Base-by-base conservation (phyloP, 176 grass and related monocot species). In the Phragmites australis region DNA sequence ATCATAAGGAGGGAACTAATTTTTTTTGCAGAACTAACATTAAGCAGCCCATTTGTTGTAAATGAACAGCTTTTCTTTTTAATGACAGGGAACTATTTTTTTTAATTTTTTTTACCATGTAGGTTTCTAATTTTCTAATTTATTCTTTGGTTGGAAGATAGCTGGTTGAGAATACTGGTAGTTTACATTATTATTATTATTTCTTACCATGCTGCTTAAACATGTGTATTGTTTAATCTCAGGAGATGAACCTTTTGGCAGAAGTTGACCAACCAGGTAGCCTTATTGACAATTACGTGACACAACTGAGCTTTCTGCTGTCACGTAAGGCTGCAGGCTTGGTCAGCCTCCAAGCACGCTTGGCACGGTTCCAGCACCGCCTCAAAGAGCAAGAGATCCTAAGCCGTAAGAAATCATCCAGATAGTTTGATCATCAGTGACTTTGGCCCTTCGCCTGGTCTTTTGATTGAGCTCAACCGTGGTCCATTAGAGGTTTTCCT, bases 231-330 rank as follows among this genome's bases (percentile, higher is more conserved):
- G 13, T 77, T 29, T 41, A 62, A 9, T 70, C 80, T 54, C 64
- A 99, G 92, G 96, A 99, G 70, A 99, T 99, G 96, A 99, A 99
- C 86, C 93, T 98, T 77, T 91, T 98, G 92, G 96, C 96, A 56
- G 96, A 94, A 84, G 92, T 90, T 40, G 96, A 99, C 58, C 96
- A 99, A 77, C 96, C 92, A 68, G 96, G 96, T 40, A 99, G 92
- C 75, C 90, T 91, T 37, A 99, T 95, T 48, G 96, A 95, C 78
- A 93, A 90, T 74, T 99, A 99, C 17, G 96, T 99, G 49, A 93
- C 92, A 25, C 96, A 95, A 60, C 63, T 99, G 74, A 99, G 90
- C 54, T 99, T 99, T 81, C 83, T 99, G 78, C 70, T 99, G 17
- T 95, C 96, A 21, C 92, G 90, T 42, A 99, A 99, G 83, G 96